Percentiles rank a stretch among this genome's conserved stretches.
Conservation (phyloP, 345 rosid genomes). For the Euclidium syriacum region DNA sequence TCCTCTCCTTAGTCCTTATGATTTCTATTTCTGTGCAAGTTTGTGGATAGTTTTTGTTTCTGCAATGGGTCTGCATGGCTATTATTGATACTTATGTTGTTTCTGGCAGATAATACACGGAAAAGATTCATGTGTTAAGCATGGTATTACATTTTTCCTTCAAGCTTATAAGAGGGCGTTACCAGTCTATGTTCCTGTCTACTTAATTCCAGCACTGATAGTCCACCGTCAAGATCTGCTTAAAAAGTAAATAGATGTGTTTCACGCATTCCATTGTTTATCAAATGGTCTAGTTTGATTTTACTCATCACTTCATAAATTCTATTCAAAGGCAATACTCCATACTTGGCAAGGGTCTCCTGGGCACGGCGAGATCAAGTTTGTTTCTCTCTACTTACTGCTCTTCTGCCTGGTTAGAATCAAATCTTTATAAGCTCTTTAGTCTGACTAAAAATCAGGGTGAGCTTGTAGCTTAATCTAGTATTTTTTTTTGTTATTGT, state of each 20-base stretch:
- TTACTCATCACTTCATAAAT: neutral
- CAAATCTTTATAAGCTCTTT: neutral
- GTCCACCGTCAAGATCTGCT: constrained; percentile 84
- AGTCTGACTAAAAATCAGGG: neutral
- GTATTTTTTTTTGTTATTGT: neutral
- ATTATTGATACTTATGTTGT: constrained; percentile 6
- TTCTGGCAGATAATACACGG: constrained; percentile 82
- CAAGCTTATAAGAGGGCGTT: constrained; percentile 85
- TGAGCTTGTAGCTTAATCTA: neutral
- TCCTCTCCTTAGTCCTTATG: neutral
- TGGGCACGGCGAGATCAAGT: constrained; percentile 93
- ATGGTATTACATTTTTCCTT: constrained; percentile 56
- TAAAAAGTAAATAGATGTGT: constrained; percentile 47
- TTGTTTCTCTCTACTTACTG: constrained; percentile 82
- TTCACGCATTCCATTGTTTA: neutral
- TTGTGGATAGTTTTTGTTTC: neutral
- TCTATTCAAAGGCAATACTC: constrained; percentile 53
- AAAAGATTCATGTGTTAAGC: constrained; percentile 66
- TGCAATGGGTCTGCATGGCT: neutral
- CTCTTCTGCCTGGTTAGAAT: constrained; percentile 84
- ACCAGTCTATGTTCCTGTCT: constrained; percentile 90
- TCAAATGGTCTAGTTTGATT: neutral
- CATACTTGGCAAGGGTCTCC: constrained; percentile 72
- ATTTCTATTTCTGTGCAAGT: neutral
- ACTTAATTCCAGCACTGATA: constrained; percentile 81